phyloP scores from a whole-genome alignment of 192 early-diverging fungal species.

The Blastocladiella britannica region DNA sequence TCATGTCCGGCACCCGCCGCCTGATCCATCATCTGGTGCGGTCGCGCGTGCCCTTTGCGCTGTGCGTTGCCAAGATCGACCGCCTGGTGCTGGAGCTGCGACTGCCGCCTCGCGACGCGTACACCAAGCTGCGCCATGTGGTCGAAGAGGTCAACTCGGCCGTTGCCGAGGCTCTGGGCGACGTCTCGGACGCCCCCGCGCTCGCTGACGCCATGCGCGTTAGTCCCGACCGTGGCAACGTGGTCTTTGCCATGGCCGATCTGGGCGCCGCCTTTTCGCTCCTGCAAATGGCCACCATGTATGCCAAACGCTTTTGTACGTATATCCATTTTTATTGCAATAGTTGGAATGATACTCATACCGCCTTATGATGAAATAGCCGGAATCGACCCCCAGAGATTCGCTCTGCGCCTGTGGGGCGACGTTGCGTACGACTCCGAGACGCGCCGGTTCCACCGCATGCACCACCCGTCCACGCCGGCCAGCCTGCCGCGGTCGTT shows the following conservation, averaged over 20 bases:
- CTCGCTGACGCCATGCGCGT: constrained; percentile 41
- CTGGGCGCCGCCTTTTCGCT: constrained; percentile 89
- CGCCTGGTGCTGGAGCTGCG: constrained; percentile 92
- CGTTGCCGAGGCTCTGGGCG: constrained; percentile 20
- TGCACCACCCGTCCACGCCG: constrained; percentile 30
- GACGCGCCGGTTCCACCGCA: constrained; percentile 62
- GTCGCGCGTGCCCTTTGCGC: constrained; percentile 53
- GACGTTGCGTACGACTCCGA: constrained; percentile 74
- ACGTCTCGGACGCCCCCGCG: constrained; percentile 7
- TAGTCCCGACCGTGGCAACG: constrained; percentile 87
- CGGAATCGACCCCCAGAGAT: constrained; percentile 48
- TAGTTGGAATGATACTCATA: constrained; percentile 5
- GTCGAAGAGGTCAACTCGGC: constrained; percentile 87
- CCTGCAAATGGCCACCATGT: constrained; percentile 75
- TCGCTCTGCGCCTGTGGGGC: constrained; percentile 88
- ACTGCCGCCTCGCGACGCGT: constrained; percentile 87
- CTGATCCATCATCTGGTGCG: constrained; percentile 59
- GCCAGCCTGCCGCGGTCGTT: constrained; percentile 50
- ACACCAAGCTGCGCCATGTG: constrained; percentile 85
- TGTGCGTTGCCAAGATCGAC: constrained; percentile 97
- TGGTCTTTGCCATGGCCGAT: constrained; percentile 74
- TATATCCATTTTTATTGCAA: constrained; percentile 1
- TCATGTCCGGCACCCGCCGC: constrained; percentile 83
- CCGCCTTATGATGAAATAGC: no score
- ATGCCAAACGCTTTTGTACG: constrained; percentile 13